These are phyloP conservation scores for Epicoccum nigrum DNA, from an alignment of 2,329 filamentous ascomycete species.

Conservation along the genomic window DNA sequence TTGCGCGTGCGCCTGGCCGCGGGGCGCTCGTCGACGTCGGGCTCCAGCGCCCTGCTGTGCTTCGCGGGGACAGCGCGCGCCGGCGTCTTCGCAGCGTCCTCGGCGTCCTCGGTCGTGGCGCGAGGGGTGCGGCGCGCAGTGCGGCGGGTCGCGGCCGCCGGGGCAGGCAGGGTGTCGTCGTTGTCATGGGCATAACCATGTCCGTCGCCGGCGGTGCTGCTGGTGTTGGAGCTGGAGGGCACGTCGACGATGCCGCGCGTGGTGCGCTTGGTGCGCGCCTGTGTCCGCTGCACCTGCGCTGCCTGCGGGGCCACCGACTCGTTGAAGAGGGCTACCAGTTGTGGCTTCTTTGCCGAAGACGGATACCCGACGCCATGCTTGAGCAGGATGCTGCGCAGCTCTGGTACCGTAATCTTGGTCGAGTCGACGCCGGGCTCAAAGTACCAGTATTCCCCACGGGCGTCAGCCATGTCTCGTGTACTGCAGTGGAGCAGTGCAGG, in stretches of 20 bases:
- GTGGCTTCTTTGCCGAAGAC: constrained; percentile 86
- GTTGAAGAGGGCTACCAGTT: constrained; percentile 84
- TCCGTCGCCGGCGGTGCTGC: constrained; percentile 65
- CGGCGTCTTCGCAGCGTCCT: constrained; percentile 36
- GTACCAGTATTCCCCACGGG: constrained; percentile 60
- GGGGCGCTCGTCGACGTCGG: constrained; percentile 43
- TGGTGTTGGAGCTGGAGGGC: constrained; percentile 70
- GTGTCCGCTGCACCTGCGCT: constrained; percentile 74
- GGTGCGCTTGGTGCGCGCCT: constrained; percentile 80
- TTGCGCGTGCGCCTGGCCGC: constrained; percentile 46
- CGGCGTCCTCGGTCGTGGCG: constrained; percentile 49
- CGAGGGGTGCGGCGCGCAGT: constrained; percentile 47
- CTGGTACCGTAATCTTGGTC: constrained; percentile 80
- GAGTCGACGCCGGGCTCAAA: constrained; percentile 88
- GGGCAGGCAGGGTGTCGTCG: constrained; percentile 51
- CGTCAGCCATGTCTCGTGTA: constrained; percentile 36
- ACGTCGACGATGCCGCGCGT: constrained; percentile 81
- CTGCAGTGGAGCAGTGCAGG: background rate
- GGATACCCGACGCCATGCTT: constrained; percentile 86
- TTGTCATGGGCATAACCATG: too few species aligned
- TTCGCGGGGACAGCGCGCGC: constrained; percentile 51
- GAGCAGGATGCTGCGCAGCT: constrained; percentile 88
- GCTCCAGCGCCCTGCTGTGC: constrained; percentile 49
- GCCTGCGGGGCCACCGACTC: constrained; percentile 79
- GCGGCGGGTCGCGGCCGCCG: constrained; percentile 46